A percentile compares a stretch with the other conserved stretches of the same genome.
phyloP scores from a whole-genome alignment of 148 eudicot species.

The Camellia granthamiana region DNA sequence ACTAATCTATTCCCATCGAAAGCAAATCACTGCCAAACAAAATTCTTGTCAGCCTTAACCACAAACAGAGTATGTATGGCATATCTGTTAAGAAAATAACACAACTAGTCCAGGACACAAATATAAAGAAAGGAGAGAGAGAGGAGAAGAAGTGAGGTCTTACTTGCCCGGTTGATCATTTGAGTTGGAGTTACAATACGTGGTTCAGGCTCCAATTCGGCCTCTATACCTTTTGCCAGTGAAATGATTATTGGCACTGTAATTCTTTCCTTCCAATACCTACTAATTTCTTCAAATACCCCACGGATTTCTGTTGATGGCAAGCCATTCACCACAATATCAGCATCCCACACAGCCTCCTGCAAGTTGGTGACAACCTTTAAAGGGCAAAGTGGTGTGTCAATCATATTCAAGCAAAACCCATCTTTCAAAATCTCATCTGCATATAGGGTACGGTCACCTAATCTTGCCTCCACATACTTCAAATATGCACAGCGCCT shows the following conservation, averaged over 20 bases:
- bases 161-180: slow-evolving; percentile 79
- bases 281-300: slow-evolving; percentile 82
- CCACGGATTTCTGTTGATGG: slow-evolving; percentile 74
- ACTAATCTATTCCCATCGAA: neutral
- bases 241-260: slow-evolving; percentile 62
- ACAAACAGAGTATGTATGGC: neutral
- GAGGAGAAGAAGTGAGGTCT: slow-evolving; percentile 15
- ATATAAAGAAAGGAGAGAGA: neutral
- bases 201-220: slow-evolving; percentile 72
- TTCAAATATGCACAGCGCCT: slow-evolving; percentile 83
- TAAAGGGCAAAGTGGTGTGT: slow-evolving; percentile 83
- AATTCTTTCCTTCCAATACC: slow-evolving; percentile 82
- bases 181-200: slow-evolving; percentile 84
- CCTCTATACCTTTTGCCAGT: slow-evolving; percentile 85
- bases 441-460: slow-evolving; percentile 69
- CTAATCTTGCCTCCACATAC: slow-evolving; percentile 83
- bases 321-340: slow-evolving; percentile 76
- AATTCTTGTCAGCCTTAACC: neutral
- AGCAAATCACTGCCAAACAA: neutral
- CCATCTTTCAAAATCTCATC: slow-evolving; percentile 92
- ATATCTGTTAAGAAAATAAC: neutral
- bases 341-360: slow-evolving; percentile 97
- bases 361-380: slow-evolving; percentile 88
- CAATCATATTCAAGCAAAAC: slow-evolving; percentile 91
- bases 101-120: neutral